Evolutionary conservation across 2,329 filamentous ascomycete genomes (phyloP).

Genomic region (Aspergillus pseudoviridinutans): DNA sequence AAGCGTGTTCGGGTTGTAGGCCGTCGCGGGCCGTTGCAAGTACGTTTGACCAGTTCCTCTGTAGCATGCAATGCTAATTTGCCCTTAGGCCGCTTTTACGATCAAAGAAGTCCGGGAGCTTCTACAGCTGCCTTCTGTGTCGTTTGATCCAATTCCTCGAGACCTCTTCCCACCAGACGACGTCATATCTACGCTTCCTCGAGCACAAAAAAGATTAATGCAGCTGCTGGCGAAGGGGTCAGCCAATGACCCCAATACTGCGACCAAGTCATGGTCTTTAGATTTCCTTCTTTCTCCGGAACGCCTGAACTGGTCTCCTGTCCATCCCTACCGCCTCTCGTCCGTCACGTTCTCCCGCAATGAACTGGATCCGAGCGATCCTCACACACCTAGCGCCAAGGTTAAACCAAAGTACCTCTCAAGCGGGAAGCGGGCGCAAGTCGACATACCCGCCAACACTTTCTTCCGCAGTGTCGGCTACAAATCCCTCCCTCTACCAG

Average conservation of each 20-base stretch:
- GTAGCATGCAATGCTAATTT: slow-evolving; percentile 5
- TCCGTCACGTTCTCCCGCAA: slow-evolving; percentile 64
- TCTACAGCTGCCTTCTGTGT: slow-evolving; percentile 68
- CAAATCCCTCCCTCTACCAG: slow-evolving; percentile 71
- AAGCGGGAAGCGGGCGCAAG: slow-evolving; percentile 46
- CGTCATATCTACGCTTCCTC: slow-evolving; percentile 65
- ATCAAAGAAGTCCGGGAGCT: slow-evolving; percentile 93
- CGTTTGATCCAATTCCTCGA: slow-evolving; percentile 65
- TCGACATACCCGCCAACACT: slow-evolving; percentile 60
- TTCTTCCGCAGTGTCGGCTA: slow-evolving; percentile 97
- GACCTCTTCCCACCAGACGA: slow-evolving; percentile 59
- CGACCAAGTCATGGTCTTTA: slow-evolving; percentile 72
- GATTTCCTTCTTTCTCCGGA: slow-evolving; percentile 79
- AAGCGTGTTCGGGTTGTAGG: slow-evolving; percentile 83
- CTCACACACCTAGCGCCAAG: slow-evolving; percentile 49
- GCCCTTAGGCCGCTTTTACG: slow-evolving; percentile 75
- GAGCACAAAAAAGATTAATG: slow-evolving; percentile 71
- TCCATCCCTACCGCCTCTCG: slow-evolving; percentile 51
- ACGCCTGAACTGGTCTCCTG: slow-evolving; percentile 55
- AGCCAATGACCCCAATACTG: slow-evolving; percentile 43
- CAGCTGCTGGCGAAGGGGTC: slow-evolving; percentile 78
- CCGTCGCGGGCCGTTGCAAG: slow-evolving; percentile 82
- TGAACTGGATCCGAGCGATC: slow-evolving; percentile 45
- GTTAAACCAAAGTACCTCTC: slow-evolving; percentile 44
- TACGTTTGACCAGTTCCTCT: slow-evolving; percentile 31